These are phyloP conservation scores for Aquilaria yunnanensis DNA, from an alignment of 345 rosid genomes.

Conservation along the genomic window DNA sequence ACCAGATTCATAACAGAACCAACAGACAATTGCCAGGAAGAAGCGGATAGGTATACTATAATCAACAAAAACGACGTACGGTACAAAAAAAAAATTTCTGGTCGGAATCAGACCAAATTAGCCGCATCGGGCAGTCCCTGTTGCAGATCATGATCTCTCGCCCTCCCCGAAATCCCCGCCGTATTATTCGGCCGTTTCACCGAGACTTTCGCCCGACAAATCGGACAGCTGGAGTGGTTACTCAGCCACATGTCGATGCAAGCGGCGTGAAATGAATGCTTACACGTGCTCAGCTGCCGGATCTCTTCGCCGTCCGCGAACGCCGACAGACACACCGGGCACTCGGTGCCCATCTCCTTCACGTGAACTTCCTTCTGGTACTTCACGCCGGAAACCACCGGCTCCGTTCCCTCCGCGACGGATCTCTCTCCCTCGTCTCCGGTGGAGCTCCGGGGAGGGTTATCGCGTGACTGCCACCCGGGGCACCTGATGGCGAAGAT, in stretches of 20 bases:
- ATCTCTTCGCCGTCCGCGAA: conserved; percentile 56
- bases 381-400: conserved; percentile 24
- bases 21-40: too few species aligned
- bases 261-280: conserved; percentile 60
- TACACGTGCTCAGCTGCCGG: conserved; percentile 47
- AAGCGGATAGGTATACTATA: too few species aligned
- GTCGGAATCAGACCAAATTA: conserved; percentile 40
- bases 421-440: neutral
- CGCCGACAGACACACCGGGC: conserved; percentile 66
- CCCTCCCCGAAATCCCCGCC: conserved; percentile 17
- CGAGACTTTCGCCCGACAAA: conserved; percentile 57
- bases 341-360: conserved; percentile 54
- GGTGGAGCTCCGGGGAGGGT: conserved; percentile 8
- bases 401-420: conserved; percentile 9
- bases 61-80: too few species aligned
- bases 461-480: conserved; percentile 13
- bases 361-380: conserved; percentile 36
- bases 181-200: conserved; percentile 28
- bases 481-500: conserved; percentile 56
- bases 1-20: too few species aligned
- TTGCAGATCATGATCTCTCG: conserved; percentile 33
- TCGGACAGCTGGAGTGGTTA: conserved; percentile 56
- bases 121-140: conserved; percentile 71
- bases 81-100: too few species aligned
- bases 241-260: conserved; percentile 69